Base-by-base conservation (phyloP, 352 stramenopile genomes). In the Peronospora belbahrii region DNA sequence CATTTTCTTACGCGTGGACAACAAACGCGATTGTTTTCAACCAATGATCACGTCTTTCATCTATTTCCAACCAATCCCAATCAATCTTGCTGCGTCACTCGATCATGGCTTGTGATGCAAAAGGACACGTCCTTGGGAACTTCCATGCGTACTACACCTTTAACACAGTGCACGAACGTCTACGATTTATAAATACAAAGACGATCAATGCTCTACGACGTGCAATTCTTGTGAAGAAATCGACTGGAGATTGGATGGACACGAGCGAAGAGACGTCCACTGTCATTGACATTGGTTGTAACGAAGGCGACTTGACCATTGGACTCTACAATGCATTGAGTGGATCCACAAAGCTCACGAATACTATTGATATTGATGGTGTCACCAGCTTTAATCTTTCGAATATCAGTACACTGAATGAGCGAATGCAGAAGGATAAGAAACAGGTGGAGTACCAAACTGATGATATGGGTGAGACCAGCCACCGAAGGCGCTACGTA, bases 111-210 rank as follows among this genome's bases (percentile, higher is more conserved):
- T 62, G 36, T 3, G 48, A 78, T 30, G 68, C 65, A 1, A 64
- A 85, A 42, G 81, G 77, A 37, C 75, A 90, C 25, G 63, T 88
- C 48, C 66, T 89, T 32, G 81, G 78, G 56, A 90, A 93, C 58
- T 88, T 90, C 61, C 78, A 89, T 32, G 65, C 77, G 25, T 93
- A 89, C 52, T 90, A 89, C 62, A 87, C 68, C 66, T 90, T 89
- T 55, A 90, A 89, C 30, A 74, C 76, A 9, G 81, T 71, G 27
- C 56, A 74, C 15, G 81, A 88, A 46, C 65, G 78, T 0, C 62
- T 93, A 52, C 68, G 77, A 2, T 93, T 89, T 62, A 85, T 88
- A 65, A 59, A 83, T 30, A 40, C 51, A 14, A 7, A 50, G 17
- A 84, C 62, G 0, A 50, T 53, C 15, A 53, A 54, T 6, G 74